Base-by-base conservation (phyloP, 2,329 filamentous ascomycete species). In the Fusarium austroafricanum region DNA sequence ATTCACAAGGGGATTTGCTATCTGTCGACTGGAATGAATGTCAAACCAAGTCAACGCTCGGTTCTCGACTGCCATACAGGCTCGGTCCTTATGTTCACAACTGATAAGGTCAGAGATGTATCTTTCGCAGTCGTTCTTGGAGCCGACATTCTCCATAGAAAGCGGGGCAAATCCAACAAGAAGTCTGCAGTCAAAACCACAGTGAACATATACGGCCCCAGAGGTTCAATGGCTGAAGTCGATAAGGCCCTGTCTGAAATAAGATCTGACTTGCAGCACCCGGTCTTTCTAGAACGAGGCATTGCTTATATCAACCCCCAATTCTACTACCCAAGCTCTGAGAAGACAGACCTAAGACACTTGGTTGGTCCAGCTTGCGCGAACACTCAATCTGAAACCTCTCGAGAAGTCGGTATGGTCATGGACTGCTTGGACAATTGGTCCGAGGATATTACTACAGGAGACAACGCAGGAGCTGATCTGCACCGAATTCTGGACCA, bases 121-220 rank as follows among this genome's bases (percentile, higher is more conserved):
- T 61, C 23, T 0, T 61, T 61, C 10, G 3, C 12, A 6, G 42
- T 2, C 1, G 46, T 61, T 0, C 9, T 61, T 6, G 29, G 4
- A 1, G 10, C 10, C 0, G 20, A 47, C 3, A 0, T 4, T 0
- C 0, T 61, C 26, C 14, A 15, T 5, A 17, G 23, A 1, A 43
- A 54, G 12, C 35, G 46, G 0, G 15, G 17, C 0, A 47, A 14
- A 1, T 1, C 35, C 2, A 20, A 7, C 2, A 28, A 43, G 3
- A 5, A 18, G 6, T 2, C 26, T 0, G 6, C 33, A 0, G 2
- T 51, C 0, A 21, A 3, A 0, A 3, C 23, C 3, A 45, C 61
- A 2, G 29, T 62, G 1, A 64, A 64, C 8, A 12, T 56, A 0
- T 51, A 29, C 6, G 61, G 61, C 0, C 23, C 44, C 0, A 44